These are phyloP conservation scores for Pseudotsuga menziesii DNA, from an alignment of 75 land plant species.

Conservation along the genomic window DNA sequence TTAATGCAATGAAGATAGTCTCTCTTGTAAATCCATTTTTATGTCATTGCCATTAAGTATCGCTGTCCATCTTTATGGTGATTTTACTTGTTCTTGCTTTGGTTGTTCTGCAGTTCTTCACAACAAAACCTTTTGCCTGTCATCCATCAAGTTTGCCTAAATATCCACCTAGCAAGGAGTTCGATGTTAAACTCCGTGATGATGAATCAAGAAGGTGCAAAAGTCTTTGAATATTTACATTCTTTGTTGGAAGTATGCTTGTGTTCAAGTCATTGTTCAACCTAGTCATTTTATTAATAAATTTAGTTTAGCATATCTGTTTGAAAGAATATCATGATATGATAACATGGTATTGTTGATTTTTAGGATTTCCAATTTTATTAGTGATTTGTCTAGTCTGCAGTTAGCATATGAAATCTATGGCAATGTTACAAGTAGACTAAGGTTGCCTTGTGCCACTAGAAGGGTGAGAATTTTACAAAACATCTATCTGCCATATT, in stretches of 20 bases:
- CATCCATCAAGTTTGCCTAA: conserved; percentile 93
- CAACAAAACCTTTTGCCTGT: conserved; percentile 80
- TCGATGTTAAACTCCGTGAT: conserved; percentile 90
- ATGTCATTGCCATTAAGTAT: neutral
- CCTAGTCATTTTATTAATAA: neutral
- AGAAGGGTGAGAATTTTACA: neutral
- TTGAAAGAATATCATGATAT: neutral
- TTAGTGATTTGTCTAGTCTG: conserved; percentile 4
- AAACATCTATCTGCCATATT: neutral
- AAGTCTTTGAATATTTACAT: neutral
- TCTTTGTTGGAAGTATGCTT: neutral
- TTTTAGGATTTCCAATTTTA: neutral
- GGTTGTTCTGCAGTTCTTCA: conserved; percentile 63
- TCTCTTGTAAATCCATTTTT: neutral
- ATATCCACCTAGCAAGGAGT: conserved; percentile 96
- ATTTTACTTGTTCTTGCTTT: neutral
- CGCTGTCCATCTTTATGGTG: neutral
- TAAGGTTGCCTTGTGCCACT: neutral
- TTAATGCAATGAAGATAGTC: neutral
- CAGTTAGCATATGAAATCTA: neutral
- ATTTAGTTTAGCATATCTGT: neutral
- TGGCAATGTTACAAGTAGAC: neutral
- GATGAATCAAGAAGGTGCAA: conserved; percentile 85
- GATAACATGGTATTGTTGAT: neutral
- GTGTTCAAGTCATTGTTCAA: neutral